Conservation (phyloP, 345 rosid genomes). For the Murraya koenigii region DNA sequence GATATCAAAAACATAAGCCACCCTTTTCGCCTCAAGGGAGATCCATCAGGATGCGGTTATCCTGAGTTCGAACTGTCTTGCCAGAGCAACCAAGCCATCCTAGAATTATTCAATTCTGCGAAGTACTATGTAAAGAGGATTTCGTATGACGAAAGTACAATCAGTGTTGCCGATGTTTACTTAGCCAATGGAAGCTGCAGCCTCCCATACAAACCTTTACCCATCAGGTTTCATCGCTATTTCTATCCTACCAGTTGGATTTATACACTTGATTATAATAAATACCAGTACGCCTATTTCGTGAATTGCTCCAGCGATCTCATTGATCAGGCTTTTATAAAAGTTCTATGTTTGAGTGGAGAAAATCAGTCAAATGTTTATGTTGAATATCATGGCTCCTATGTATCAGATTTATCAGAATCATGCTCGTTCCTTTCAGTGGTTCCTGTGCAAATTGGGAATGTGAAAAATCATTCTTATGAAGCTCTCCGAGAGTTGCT, state of each 20-base stretch:
- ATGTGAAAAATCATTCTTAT: slow-evolving; percentile 25
- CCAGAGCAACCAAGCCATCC: slow-evolving; percentile 25
- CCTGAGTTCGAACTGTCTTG: slow-evolving; percentile 29
- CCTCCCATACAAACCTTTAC: slow-evolving; percentile 25
- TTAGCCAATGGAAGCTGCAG: slow-evolving; percentile 30
- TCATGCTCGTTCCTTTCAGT: slow-evolving; percentile 27
- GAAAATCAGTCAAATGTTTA: slow-evolving; percentile 22
- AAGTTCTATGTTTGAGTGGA: slow-evolving; percentile 30
- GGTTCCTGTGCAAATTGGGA: slow-evolving; percentile 23
- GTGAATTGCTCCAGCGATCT: slow-evolving; percentile 23
- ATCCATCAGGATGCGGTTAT: slow-evolving; percentile 31
- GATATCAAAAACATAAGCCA: slow-evolving; percentile 30
- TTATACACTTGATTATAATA: no score
- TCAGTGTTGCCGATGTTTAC: slow-evolving; percentile 30
- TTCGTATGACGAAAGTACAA: slow-evolving; percentile 7
- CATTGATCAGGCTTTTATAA: slow-evolving; percentile 8
- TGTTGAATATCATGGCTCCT: no score
- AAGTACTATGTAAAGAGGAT: slow-evolving; percentile 28
- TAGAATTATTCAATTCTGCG: slow-evolving; percentile 18
- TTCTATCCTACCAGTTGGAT: no score
- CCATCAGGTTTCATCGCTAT: no score
- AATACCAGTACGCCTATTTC: slow-evolving; percentile 24
- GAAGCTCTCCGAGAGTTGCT: slow-evolving; percentile 21
- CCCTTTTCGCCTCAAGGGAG: slow-evolving; percentile 36
- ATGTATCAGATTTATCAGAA: slow-evolving; percentile 22